Conservation (phyloP, 2,329 filamentous ascomycete species). For the Pyrenophora tritici-repentis region DNA sequence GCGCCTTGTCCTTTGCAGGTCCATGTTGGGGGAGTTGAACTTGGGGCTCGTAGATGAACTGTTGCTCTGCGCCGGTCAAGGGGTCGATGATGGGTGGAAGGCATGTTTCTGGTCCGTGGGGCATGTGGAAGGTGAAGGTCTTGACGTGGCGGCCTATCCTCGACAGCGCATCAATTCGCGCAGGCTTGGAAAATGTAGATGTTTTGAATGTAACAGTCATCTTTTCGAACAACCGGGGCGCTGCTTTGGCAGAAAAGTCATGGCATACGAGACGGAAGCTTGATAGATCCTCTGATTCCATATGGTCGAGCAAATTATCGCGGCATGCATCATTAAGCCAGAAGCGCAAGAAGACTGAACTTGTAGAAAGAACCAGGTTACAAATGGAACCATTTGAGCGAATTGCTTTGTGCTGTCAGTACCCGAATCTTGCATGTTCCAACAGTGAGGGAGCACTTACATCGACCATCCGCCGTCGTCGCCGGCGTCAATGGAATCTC, state of each 20-base stretch:
- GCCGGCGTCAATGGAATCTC: slow-evolving; percentile 54
- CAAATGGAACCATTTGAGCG: slow-evolving; percentile 55
- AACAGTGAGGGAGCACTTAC: slow-evolving; percentile 30
- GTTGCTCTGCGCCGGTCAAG: slow-evolving; percentile 74
- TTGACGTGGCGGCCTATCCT: slow-evolving; percentile 80
- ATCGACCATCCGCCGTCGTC: slow-evolving; percentile 43
- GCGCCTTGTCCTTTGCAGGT: slow-evolving; percentile 62
- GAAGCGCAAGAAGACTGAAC: slow-evolving; percentile 55
- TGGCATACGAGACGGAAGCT: slow-evolving; percentile 68
- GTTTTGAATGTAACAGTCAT: slow-evolving; percentile 72
- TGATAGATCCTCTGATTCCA: slow-evolving; percentile 50
- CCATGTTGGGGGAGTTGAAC: slow-evolving; percentile 61
- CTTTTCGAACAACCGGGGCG: slow-evolving; percentile 70
- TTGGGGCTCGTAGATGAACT: slow-evolving; percentile 81
- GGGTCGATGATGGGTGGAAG: slow-evolving; percentile 84
- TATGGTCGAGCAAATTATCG: slow-evolving; percentile 50
- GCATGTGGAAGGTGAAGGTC: slow-evolving; percentile 75
- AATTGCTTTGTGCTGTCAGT: slow-evolving; percentile 45
- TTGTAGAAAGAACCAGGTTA: slow-evolving; percentile 56
- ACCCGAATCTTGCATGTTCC: slow-evolving; percentile 7
- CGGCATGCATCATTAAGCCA: slow-evolving; percentile 56
- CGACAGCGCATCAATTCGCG: slow-evolving; percentile 73
- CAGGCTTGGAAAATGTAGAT: slow-evolving; percentile 75
- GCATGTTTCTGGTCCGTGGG: slow-evolving; percentile 78
- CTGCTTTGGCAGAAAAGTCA: slow-evolving; percentile 72